These are phyloP conservation scores for Eucalyptus pauciflora DNA, from an alignment of 345 rosid genomes.

Conservation along the genomic window DNA sequence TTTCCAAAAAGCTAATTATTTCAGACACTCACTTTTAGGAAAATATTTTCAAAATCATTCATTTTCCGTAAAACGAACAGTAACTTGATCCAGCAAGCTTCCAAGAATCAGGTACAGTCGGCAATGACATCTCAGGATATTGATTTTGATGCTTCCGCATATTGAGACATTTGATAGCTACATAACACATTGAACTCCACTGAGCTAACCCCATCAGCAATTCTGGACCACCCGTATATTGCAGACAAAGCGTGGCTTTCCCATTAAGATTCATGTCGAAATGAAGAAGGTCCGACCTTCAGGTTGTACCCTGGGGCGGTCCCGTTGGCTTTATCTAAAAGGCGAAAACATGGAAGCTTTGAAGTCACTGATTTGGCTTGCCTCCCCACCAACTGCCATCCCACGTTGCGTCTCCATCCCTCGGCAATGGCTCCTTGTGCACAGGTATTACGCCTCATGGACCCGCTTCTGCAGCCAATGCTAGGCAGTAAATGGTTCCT, in stretches of 20 bases:
- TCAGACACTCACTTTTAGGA: too few relatives aligned
- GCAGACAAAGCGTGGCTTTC: not conserved
- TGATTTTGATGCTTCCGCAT: too few relatives aligned
- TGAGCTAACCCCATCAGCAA: not conserved
- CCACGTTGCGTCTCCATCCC: not conserved
- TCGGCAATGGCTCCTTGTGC: not conserved
- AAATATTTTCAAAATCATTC: too few relatives aligned
- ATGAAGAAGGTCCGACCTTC: not conserved
- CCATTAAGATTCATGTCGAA: not conserved
- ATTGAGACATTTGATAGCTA: not conserved
- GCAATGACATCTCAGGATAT: too few relatives aligned
- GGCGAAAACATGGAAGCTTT: not conserved
- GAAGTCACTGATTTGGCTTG: not conserved
- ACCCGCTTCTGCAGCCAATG: not conserved
- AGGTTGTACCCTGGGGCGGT: not conserved
- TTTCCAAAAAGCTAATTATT: too few relatives aligned
- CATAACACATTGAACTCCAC: not conserved
- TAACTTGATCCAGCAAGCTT: too few relatives aligned
- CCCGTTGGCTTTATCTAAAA: not conserved
- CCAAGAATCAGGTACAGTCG: too few relatives aligned
- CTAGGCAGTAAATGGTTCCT: not conserved
- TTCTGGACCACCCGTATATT: not conserved
- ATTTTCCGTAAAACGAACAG: too few relatives aligned
- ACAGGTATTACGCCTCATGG: not conserved
- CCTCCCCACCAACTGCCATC: not conserved